Base-by-base conservation (phyloP, 2,329 filamentous ascomycete genomes). In the Paecilomyces variotii region DNA sequence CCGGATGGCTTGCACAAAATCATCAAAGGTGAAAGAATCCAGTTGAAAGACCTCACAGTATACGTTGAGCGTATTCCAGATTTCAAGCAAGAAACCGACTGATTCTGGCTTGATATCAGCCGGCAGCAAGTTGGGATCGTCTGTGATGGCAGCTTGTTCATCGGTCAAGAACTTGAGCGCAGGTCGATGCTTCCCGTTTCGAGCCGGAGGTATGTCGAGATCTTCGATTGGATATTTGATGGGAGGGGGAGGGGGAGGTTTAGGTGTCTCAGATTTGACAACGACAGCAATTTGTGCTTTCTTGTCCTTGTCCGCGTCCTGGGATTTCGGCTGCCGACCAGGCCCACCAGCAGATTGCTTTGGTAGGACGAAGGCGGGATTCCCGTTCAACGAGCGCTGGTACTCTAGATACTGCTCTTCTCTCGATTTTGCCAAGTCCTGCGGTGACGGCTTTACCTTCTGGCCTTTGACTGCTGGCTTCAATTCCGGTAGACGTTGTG, bases 221-320 rank as follows among this genome's bases (percentile, higher is more conserved):
- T 99, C 94, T 68, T 99, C 94, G 61, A 96, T 96, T 0, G 94
- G 94, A 71, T 97, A 97, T 71, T 96, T 97, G 61, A 94, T 87
- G 1, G 87, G 84, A 0, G 89, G 89, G 2, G 89, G 87, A 5
- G 87, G 84, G 0, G 87, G 83, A 2, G 85, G 84, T 24, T 78
- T 78, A 39, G 79, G 75, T 28, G 80, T 76, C 54, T 80, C 78
- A 61, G 77, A 77, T 65, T 76, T 80, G 63, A 77, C 71, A 64
- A 75, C 75, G 61, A 73, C 72, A 34, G 68, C 60, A 51, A 68
- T 67, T 56, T 70, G 69, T 12, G 65, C 59, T 57, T 72, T 74
- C 64, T 70, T 74, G 30, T 73, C 70, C 64, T 70, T 74, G 30
- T 73, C 70, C 45, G 63, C 60, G 49, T 72, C 70, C 57, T 67